phyloP scores from a whole-genome alignment of 1,139 yeast species.

The Zygosaccharomyces sapae region DNA sequence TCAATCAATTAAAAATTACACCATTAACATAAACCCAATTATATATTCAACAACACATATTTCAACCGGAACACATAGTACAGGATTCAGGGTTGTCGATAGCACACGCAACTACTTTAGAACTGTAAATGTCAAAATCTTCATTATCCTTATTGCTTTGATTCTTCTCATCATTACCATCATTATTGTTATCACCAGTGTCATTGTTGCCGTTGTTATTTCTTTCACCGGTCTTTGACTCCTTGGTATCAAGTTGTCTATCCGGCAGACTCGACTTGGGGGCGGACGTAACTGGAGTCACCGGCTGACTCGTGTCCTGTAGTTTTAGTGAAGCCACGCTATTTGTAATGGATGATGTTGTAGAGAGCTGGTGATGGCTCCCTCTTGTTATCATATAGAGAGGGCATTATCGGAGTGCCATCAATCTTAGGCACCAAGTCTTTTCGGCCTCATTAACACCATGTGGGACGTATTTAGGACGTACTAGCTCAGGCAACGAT shows the following conservation, averaged over 20 bases:
- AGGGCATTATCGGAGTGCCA: slow-evolving; percentile 19
- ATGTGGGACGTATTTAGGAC: slow-evolving; percentile 48
- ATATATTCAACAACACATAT: slow-evolving; percentile 8
- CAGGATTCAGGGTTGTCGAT: slow-evolving; percentile 95
- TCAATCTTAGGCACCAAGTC: slow-evolving; percentile 33
- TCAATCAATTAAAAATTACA: slow-evolving; percentile 9
- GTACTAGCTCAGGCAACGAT: slow-evolving; percentile 50
- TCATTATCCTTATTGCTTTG: slow-evolving; percentile 25
- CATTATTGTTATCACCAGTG: slow-evolving; percentile 10
- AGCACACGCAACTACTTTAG: slow-evolving; percentile 94
- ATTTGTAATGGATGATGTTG: slow-evolving; percentile 27
- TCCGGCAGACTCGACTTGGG: slow-evolving; percentile 44
- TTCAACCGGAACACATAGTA: slow-evolving; percentile 96
- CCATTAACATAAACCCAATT: slow-evolving; percentile 16
- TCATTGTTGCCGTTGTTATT: neutral
- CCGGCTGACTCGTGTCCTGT: slow-evolving; percentile 29
- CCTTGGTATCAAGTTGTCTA: slow-evolving; percentile 16
- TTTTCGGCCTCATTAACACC: slow-evolving; percentile 33
- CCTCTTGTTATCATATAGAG: slow-evolving; percentile 20
- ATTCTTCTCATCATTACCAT: slow-evolving; percentile 14
- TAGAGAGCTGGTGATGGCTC: slow-evolving; percentile 29
- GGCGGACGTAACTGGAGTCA: slow-evolving; percentile 44
- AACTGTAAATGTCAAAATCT: slow-evolving; percentile 73
- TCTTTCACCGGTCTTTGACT: slow-evolving; percentile 4
- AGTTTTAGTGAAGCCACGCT: slow-evolving; percentile 34